Percentiles rank a stretch among this genome's conserved stretches.
These are phyloP conservation scores for Microglena sp. DNA, from an alignment of 139 green algal genomes.

Conservation along the genomic window DNA sequence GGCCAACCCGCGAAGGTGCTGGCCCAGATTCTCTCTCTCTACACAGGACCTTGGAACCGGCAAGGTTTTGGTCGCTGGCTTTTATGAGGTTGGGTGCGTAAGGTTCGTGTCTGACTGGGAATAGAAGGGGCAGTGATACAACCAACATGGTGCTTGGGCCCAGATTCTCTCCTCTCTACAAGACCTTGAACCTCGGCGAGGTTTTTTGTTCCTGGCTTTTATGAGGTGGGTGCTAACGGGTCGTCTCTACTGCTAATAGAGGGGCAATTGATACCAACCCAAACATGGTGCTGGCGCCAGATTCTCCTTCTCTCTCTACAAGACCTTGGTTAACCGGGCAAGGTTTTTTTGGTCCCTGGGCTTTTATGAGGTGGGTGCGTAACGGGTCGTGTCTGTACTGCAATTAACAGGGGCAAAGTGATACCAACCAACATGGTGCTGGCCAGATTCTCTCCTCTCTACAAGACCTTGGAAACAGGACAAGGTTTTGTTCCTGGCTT, in stretches of 20 bases:
- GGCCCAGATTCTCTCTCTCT: slow-evolving; percentile 35
- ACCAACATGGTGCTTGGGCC: slow-evolving; percentile 43
- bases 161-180: slow-evolving; percentile 39
- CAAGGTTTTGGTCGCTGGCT: slow-evolving; percentile 44
- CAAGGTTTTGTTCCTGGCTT: slow-evolving; percentile 49
- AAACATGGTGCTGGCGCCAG: slow-evolving; percentile 40
- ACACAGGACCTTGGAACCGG: slow-evolving; percentile 17
- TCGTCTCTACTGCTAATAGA: too few relatives aligned
- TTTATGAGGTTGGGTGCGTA: slow-evolving; percentile 53
- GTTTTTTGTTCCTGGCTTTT: slow-evolving; percentile 56
- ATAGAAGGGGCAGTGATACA: too few relatives aligned
- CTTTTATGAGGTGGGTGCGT: slow-evolving; percentile 67
- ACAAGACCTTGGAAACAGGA: slow-evolving; percentile 15
- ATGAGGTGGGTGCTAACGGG: too few relatives aligned
- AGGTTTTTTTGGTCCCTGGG: slow-evolving; percentile 40
- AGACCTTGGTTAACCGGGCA: slow-evolving; percentile 14
- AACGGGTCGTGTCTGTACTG: too few relatives aligned
- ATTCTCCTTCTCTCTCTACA: slow-evolving; percentile 41
- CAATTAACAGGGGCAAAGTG: too few relatives aligned
- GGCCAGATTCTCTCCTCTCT: slow-evolving; percentile 38
- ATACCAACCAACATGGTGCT: too few relatives aligned
- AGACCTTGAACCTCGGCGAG: slow-evolving; percentile 7
- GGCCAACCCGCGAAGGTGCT: slow-evolving; percentile 37
- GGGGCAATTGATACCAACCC: slow-evolving; percentile 28
- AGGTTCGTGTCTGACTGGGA: too few relatives aligned